These are phyloP conservation scores for Mrakia frigida DNA, from an alignment of 768 basidiomycete genomes.

Conservation along the genomic window DNA sequence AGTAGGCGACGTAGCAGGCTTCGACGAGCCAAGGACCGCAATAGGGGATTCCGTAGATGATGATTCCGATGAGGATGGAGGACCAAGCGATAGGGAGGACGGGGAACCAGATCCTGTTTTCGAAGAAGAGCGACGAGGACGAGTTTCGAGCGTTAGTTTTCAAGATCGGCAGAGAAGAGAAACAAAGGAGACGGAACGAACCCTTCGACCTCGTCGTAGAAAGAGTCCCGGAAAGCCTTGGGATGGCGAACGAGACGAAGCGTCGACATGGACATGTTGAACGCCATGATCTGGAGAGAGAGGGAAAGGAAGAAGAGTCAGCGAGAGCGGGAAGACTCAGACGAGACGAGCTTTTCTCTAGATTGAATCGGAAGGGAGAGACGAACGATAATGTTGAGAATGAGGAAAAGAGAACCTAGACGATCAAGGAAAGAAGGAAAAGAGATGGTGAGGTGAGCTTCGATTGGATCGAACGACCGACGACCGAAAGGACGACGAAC, in stretches of 20 bases:
- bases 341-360: too few species aligned
- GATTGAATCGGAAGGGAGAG: too few species aligned
- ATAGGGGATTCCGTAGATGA: slow-evolving; percentile 32
- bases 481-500: background rate
- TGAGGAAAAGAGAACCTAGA: slow-evolving; percentile 22
- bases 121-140: too few species aligned
- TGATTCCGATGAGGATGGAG: slow-evolving; percentile 29
- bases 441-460: background rate
- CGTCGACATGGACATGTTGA: slow-evolving; percentile 32
- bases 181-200: too few species aligned
- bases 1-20: slow-evolving; percentile 28
- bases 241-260: slow-evolving; percentile 19
- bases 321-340: too few species aligned
- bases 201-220: slow-evolving; percentile 31
- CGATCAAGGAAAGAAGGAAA: background rate
- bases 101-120: slow-evolving; percentile 31
- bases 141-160: too few species aligned
- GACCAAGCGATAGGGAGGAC: slow-evolving; percentile 26
- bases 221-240: slow-evolving; percentile 29
- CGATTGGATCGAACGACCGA: background rate
- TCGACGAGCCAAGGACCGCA: slow-evolving; percentile 25
- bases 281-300: slow-evolving; percentile 12
- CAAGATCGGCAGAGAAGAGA: too few species aligned
- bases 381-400: slow-evolving; percentile 29
- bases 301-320: too few species aligned